phyloP scores from a whole-genome alignment of 2,329 filamentous ascomycete genomes.

The Cytospora leucostoma region DNA sequence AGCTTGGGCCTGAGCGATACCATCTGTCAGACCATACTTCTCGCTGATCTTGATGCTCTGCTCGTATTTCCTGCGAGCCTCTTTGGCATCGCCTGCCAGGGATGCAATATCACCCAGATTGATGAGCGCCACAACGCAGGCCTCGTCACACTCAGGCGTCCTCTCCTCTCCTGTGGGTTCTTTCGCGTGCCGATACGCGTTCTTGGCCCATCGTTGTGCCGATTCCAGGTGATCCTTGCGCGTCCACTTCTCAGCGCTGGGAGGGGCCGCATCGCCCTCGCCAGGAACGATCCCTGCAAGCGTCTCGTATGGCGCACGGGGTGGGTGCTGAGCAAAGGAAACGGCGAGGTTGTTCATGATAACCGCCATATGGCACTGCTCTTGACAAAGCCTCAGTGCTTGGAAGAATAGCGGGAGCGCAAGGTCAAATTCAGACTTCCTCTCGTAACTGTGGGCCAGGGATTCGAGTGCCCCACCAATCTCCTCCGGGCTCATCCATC shows the following conservation, averaged over 20 bases:
- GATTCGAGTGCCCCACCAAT: conserved; percentile 75
- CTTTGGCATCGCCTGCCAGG: conserved; percentile 65
- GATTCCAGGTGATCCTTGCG: conserved; percentile 66
- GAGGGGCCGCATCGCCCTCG: conserved; percentile 20
- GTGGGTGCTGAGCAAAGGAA: conserved; percentile 68
- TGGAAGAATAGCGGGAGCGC: conserved; percentile 86
- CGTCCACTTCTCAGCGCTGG: conserved; percentile 42
- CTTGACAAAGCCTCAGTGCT: conserved; percentile 68
- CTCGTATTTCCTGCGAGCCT: conserved; percentile 68
- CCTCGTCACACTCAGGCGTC: conserved; percentile 78
- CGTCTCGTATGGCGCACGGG: conserved; percentile 39
- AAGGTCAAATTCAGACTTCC: conserved; percentile 73
- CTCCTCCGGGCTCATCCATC: conserved; percentile 70
- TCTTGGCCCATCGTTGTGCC: conserved; percentile 76
- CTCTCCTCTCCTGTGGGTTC: conserved; percentile 66
- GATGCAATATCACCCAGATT: conserved; percentile 84
- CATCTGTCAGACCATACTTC: conserved; percentile 54
- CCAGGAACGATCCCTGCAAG: conserved; percentile 31
- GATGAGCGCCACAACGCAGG: conserved; percentile 80
- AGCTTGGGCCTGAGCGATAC: conserved; percentile 53
- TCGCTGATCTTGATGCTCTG: conserved; percentile 66
- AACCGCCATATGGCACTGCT: conserved; percentile 75
- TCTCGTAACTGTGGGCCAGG: conserved; percentile 75
- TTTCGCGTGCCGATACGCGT: conserved; percentile 68
- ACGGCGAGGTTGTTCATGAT: conserved; percentile 85